Evolutionary conservation across 129 eudicot genomes (phyloP).

Genomic region (Tanacetum coccineum): DNA sequence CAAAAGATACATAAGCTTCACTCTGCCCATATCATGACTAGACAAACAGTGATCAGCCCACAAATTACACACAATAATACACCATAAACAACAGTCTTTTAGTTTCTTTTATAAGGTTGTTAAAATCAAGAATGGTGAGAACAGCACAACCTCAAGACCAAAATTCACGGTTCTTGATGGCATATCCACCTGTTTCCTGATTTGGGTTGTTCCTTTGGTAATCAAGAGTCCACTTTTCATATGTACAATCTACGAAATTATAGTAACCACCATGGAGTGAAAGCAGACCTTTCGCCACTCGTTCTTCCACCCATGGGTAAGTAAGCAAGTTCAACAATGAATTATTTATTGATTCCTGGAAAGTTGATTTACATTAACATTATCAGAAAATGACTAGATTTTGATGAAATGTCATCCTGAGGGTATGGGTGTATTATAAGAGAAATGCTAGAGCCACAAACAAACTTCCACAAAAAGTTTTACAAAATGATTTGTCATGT

Average conservation of each 20-base stretch:
- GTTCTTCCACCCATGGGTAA: conserved; percentile 94
- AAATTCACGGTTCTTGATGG: conserved; percentile 60
- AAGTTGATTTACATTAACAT: conserved; percentile 12
- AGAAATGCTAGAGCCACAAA: too few relatives aligned
- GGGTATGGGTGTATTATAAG: not conserved
- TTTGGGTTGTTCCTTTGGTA: conserved; percentile 31
- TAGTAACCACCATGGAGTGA: conserved; percentile 94
- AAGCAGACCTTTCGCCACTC: conserved; percentile 61
- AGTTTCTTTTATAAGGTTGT: not conserved
- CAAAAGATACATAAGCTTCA: conserved; percentile 14
- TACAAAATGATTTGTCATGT: too few relatives aligned
- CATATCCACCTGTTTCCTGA: conserved; percentile 30
- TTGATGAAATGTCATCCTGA: too few relatives aligned
- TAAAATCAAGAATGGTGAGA: conserved; percentile 3
- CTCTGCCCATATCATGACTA: conserved; percentile 9
- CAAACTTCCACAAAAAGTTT: too few relatives aligned
- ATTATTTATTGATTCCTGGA: conserved; percentile 86
- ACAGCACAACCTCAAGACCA: conserved; percentile 51
- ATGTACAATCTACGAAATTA: conserved; percentile 80
- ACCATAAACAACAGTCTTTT: not conserved
- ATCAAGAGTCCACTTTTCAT: conserved; percentile 94
- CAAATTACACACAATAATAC: conserved; percentile 11
- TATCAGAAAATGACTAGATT: not conserved
- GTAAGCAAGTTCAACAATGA: conserved; percentile 77
- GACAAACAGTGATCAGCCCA: conserved; percentile 14